Conservation (phyloP, 352 stramenopile genomes). For the Pythium biforme region DNA sequence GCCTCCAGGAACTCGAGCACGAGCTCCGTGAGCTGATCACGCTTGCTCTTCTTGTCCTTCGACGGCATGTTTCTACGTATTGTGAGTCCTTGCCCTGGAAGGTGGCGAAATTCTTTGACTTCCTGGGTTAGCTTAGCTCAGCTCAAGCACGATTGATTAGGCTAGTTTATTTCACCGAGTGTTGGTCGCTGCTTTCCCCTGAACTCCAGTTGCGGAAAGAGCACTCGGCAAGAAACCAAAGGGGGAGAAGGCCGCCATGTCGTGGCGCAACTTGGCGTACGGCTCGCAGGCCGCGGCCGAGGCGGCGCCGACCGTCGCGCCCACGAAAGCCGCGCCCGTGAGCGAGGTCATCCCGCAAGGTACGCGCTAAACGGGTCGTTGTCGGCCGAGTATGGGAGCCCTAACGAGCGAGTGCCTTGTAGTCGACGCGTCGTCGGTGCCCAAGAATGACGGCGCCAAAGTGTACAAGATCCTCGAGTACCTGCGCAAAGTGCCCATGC, state of each 20-base stretch:
- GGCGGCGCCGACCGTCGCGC: constrained; percentile 56
- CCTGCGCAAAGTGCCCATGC: constrained; percentile 76
- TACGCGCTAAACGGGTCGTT: constrained; percentile 16
- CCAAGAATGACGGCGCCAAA: constrained; percentile 84
- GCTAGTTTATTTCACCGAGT: not conserved
- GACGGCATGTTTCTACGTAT: too few relatives aligned
- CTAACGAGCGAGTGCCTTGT: not conserved
- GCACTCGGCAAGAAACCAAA: too few relatives aligned
- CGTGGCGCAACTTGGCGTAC: constrained; percentile 82
- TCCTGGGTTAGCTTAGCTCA: constrained; percentile 14
- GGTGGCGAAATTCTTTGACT: constrained; percentile 1
- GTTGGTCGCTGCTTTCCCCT: constrained; percentile 10
- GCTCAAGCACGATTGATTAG: not conserved
- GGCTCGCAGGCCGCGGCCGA: constrained; percentile 74
- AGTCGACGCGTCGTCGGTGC: constrained; percentile 78
- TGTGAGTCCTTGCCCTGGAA: too few relatives aligned
- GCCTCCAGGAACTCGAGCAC: constrained; percentile 80
- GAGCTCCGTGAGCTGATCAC: constrained; percentile 44
- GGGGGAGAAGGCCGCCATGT: constrained; percentile 26
- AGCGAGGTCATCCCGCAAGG: constrained; percentile 66
- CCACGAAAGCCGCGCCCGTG: constrained; percentile 44
- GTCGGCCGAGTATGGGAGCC: not conserved
- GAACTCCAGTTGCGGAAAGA: constrained; percentile 2
- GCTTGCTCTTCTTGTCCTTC: constrained; percentile 30
- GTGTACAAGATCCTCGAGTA: constrained; percentile 89